Base-by-base conservation (phyloP, 805 yeast genomes). In the Vanderwaltozyma tropicalis region DNA sequence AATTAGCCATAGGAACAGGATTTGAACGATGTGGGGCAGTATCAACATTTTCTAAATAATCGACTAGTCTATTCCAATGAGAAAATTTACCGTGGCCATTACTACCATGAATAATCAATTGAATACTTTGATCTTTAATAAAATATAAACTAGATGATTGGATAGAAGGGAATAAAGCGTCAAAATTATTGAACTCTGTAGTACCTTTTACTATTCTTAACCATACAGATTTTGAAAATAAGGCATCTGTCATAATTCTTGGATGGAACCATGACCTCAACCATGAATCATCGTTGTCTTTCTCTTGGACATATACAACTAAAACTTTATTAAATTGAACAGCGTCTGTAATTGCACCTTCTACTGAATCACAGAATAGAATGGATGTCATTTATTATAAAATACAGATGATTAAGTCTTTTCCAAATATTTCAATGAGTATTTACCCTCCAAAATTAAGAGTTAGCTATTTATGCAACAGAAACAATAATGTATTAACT, bases 131-230 rank as follows among this genome's bases (percentile, higher is more conserved):
- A 10, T 63, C 58, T 25, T 55, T 59, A n/a, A 82, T 64, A 12
- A 79, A 59, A 48, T 73, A 69, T 18, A 80, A 59, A 43, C 82
- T 68, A 1, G 88, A 88, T 3, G 68, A 64, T 0, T 48, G 49
- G 7, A 68, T 61, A 14, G 64, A 58, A 2, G 76, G 76, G 44
- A 76, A 78, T n/a, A 79, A 60, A 43, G 75, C 77, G 26, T 66
- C 61, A 48, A 80, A 77, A 45, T 62, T 61, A 1, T 42, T 48
- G 41, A 64, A 76, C 41, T 75, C 74, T 0, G 50, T 47, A 1
- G 76, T 57, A 3, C 59, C 68, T 32, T 63, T 58, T 1, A 50
- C 27, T 17, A 78, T 50, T 40, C 61, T 55, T 21, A 77, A 50
- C 28, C 68, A 61, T 2, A 76, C 60, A 5, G 62, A 25, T 16